Evolutionary conservation across 73 alveolate genomes (phyloP).

Genomic region (Paramecium tetraurelia): DNA sequence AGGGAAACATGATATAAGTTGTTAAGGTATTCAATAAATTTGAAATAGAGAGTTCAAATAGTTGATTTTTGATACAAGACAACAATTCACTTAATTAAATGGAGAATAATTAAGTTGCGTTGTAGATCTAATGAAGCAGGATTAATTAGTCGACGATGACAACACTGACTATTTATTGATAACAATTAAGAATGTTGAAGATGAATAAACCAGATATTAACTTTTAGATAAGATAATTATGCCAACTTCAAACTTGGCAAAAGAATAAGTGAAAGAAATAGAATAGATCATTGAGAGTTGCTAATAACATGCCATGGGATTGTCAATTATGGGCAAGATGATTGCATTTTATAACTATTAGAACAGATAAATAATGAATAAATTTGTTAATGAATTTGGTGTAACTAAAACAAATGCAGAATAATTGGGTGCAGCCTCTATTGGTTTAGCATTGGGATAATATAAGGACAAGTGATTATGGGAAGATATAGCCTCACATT

Average conservation of each 20-base stretch:
- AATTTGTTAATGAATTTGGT: background rate
- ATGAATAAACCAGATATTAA: background rate
- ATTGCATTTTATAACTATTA: background rate
- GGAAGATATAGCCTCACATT: background rate
- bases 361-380: background rate
- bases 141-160: background rate
- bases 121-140: background rate
- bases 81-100: background rate
- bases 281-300: background rate
- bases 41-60: background rate
- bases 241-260: background rate
- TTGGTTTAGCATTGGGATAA: constrained; percentile 12
- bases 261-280: background rate
- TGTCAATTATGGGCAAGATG: constrained; percentile 8
- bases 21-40: background rate
- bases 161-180: background rate
- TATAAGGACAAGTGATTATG: constrained; percentile 2
- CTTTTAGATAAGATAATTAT: background rate
- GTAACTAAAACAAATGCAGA: background rate
- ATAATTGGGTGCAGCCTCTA: background rate
- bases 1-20: constrained; percentile 1
- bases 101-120: background rate
- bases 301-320: background rate
- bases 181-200: background rate
- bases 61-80: background rate